Conservation (phyloP, 768 basidiomycete genomes). For the Lentinula sp. region DNA sequence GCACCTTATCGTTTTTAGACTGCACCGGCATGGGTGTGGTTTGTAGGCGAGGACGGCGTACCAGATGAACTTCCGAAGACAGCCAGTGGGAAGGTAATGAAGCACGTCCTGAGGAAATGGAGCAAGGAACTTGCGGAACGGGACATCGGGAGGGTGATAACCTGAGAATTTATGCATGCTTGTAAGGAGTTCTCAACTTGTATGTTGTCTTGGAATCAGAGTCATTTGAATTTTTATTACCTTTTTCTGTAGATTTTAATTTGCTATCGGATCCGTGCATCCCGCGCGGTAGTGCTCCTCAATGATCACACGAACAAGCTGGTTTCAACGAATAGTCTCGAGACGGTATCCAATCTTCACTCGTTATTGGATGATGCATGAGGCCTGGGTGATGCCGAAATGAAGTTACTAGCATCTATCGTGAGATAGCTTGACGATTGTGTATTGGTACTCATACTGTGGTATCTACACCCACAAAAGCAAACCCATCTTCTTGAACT, state of each 20-base stretch:
- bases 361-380: background rate
- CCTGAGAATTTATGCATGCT: background rate
- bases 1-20: conserved; percentile 38
- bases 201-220: background rate
- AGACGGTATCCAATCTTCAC: background rate
- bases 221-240: background rate
- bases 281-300: background rate
- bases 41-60: conserved; percentile 59
- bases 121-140: conserved; percentile 46
- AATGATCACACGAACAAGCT: background rate
- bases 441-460: no score
- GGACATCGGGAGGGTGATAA: conserved; percentile 10
- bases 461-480: no score
- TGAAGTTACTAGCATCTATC: background rate
- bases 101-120: conserved; percentile 72
- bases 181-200: background rate
- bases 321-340: background rate
- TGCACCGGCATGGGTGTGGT: conserved; percentile 81
- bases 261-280: background rate
- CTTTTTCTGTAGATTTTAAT: background rate
- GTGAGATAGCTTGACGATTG: background rate
- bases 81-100: conserved; percentile 84
- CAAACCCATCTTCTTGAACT: background rate
- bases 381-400: background rate
- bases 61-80: conserved; percentile 70